Evolutionary conservation across 345 rosid species (phyloP).

Genomic region (Salix suchowensis): DNA sequence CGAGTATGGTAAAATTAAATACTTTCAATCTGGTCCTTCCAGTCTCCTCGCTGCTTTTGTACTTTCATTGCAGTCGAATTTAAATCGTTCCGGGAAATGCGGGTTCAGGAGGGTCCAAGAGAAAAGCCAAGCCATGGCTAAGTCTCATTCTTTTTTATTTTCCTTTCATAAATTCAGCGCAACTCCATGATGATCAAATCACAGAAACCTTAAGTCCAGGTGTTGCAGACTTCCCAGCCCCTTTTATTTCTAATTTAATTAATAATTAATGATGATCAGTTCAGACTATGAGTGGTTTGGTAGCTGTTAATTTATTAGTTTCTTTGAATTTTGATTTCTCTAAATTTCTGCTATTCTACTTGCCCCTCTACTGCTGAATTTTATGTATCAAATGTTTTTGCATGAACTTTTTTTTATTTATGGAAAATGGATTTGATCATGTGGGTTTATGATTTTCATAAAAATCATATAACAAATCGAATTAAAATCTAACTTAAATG

Average conservation of each 20-base stretch:
- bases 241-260: too few species aligned
- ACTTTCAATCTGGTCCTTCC: not conserved
- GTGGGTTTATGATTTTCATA: not conserved
- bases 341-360: too few species aligned
- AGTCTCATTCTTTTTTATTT: too few species aligned
- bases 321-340: too few species aligned
- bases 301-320: not conserved
- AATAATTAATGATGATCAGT: not conserved
- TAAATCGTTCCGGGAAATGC: not conserved
- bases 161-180: too few species aligned
- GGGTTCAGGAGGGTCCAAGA: not conserved
- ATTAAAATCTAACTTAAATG: not conserved
- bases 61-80: not conserved
- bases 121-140: not conserved
- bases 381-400: too few species aligned
- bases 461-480: not conserved
- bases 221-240: too few species aligned
- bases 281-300: not conserved
- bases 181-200: too few species aligned
- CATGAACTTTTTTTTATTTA: too few species aligned
- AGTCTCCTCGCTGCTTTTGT: not conserved
- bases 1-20: not conserved
- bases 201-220: not conserved
- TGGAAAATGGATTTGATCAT: not conserved
- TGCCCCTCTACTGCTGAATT: too few species aligned